These are phyloP conservation scores for Coleophoma crateriformis DNA, from an alignment of 2,329 filamentous ascomycete genomes.

Conservation along the genomic window DNA sequence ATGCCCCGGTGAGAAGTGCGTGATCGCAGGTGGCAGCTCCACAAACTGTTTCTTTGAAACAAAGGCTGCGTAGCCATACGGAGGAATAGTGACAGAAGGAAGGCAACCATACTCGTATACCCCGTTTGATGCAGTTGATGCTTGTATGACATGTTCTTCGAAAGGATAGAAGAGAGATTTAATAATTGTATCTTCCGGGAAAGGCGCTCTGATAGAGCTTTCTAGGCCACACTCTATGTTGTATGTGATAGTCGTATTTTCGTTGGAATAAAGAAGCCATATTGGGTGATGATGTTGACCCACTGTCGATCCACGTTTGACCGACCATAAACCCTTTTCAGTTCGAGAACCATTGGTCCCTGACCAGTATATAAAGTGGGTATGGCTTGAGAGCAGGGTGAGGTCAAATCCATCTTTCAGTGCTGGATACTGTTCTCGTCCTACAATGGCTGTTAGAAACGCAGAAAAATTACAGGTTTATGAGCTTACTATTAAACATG, in stretches of 20 bases:
- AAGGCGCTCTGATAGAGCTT: background rate
- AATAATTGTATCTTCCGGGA: background rate
- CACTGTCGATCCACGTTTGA: background rate
- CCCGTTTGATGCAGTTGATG: background rate
- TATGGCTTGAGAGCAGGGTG: constrained; percentile 49
- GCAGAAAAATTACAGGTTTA: background rate
- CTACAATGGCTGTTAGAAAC: background rate
- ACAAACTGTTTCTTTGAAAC: background rate
- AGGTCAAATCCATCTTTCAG: constrained; percentile 55
- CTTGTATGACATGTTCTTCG: background rate
- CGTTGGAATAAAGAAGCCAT: background rate
- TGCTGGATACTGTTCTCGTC: too few relatives aligned
- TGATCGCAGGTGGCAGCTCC: background rate
- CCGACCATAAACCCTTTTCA: background rate
- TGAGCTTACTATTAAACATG: constrained; percentile 44
- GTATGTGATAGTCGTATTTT: background rate
- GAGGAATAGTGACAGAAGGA: background rate
- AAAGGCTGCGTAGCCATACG: background rate
- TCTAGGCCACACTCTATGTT: background rate
- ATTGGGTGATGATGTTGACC: background rate
- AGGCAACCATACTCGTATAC: background rate
- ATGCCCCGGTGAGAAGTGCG: background rate
- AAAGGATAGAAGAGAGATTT: background rate
- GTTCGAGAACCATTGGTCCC: background rate
- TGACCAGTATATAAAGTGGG: constrained; percentile 13